These are phyloP conservation scores for Toxoplasma gondii DNA, from an alignment of 169 alveolate genomes.

Conservation along the genomic window DNA sequence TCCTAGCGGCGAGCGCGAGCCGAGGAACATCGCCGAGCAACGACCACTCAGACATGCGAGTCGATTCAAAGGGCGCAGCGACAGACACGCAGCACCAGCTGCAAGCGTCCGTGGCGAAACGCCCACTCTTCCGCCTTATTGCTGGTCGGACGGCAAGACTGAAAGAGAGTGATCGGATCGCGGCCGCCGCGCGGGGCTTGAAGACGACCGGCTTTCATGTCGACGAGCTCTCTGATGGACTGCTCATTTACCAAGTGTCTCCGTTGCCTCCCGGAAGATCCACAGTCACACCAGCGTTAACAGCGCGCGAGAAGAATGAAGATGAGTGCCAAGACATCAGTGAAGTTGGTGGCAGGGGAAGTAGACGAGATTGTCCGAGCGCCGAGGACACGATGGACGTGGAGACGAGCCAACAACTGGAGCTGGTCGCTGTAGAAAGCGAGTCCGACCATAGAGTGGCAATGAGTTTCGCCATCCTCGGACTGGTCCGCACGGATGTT, in stretches of 20 bases:
- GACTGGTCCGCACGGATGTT: neutral
- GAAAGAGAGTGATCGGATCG: neutral
- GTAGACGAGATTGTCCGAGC: no score
- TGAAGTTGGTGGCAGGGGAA: neutral
- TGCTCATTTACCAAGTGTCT: neutral
- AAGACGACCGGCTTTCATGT: neutral
- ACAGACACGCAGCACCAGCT: no score
- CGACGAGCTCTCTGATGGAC: neutral
- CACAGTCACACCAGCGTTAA: neutral
- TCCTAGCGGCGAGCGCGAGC: neutral
- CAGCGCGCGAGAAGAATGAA: neutral
- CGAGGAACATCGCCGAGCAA: neutral
- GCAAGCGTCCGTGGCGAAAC: no score
- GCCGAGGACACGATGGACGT: no score
- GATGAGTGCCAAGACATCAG: neutral
- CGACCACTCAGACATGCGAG: no score
- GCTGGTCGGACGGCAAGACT: conserved; percentile 25
- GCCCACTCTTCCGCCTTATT: neutral
- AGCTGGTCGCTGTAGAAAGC: neutral
- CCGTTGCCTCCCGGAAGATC: neutral
- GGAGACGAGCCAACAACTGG: neutral
- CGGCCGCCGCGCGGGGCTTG: neutral
- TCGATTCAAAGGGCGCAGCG: no score
- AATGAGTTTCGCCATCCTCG: conserved; percentile 4
- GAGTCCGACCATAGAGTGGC: conserved; percentile 4